A percentile compares a stretch with the other conserved stretches of the same genome.
Evolutionary conservation across 2,329 filamentous ascomycete species (phyloP).

Genomic region (Epichloe brachyelytri): DNA sequence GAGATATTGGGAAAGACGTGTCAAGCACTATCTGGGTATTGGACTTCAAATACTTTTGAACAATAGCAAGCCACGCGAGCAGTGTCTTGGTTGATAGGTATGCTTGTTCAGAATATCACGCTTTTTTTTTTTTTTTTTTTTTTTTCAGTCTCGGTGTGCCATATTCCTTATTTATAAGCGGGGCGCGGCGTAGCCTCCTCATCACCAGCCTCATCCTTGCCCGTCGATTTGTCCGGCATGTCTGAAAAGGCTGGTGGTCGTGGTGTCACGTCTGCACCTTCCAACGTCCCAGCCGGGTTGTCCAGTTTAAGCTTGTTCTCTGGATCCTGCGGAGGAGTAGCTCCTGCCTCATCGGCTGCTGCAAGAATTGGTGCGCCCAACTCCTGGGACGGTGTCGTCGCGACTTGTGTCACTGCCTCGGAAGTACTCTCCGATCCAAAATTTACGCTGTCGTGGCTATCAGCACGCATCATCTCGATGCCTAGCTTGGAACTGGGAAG

Average conservation of each 20-base stretch:
- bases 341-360: background rate
- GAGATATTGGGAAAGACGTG: background rate
- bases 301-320: background rate
- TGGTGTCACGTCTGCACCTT: slow-evolving; percentile 14
- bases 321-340: slow-evolving; percentile 9
- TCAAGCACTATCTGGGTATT: no score
- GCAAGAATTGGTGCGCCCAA: slow-evolving; percentile 19
- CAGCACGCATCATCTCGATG: slow-evolving; percentile 96
- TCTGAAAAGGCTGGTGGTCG: slow-evolving; percentile 18
- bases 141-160: no score
- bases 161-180: slow-evolving; percentile 11
- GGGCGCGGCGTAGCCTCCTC: slow-evolving; percentile 31
- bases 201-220: slow-evolving; percentile 5
- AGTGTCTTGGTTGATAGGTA: background rate
- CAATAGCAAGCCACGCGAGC: no score
- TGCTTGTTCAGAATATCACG: background rate
- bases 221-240: background rate
- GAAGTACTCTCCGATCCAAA: slow-evolving; percentile 36
- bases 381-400: slow-evolving; percentile 35
- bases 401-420: slow-evolving; percentile 39
- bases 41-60: background rate
- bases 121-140: no score
- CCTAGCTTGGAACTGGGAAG: slow-evolving; percentile 78
- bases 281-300: background rate
- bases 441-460: slow-evolving; percentile 74